phyloP scores from a whole-genome alignment of 306 rosid genomes.

The Vigna angularis region DNA sequence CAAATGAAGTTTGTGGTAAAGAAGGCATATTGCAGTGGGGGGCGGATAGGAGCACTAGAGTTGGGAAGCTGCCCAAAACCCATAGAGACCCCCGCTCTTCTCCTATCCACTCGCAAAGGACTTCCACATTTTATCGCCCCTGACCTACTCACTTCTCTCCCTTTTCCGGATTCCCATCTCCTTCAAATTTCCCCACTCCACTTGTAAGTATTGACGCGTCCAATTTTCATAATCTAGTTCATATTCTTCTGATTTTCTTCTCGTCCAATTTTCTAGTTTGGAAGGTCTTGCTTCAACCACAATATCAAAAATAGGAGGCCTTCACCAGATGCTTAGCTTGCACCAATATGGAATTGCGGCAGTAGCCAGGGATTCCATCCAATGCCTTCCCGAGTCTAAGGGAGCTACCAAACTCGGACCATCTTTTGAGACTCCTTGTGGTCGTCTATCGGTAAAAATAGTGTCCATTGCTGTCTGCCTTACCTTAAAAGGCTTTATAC shows the following conservation, averaged over 20 bases:
- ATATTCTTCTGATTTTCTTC: background rate
- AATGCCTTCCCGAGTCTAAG: constrained; percentile 72
- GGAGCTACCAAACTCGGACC: constrained; percentile 72
- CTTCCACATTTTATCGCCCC: constrained; percentile 79
- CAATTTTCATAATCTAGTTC: background rate
- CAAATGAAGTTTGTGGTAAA: constrained; percentile 74
- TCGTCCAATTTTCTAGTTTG: constrained; percentile 53
- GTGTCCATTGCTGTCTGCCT: constrained; percentile 31
- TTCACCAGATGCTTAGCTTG: constrained; percentile 71
- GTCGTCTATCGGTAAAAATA: constrained; percentile 76
- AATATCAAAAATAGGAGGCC: constrained; percentile 78
- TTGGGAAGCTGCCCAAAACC: constrained; percentile 58
- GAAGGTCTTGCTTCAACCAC: constrained; percentile 78
- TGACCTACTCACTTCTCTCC: constrained; percentile 88
- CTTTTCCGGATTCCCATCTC: constrained; percentile 85
- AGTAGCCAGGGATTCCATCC: constrained; percentile 78
- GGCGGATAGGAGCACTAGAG: constrained; percentile 69
- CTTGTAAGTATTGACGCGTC: constrained; percentile 74
- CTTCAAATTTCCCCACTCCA: constrained; percentile 86
- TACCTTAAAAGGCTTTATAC: constrained; percentile 7
- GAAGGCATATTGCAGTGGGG: constrained; percentile 75
- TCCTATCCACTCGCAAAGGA: constrained; percentile 86
- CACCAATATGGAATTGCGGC: constrained; percentile 68
- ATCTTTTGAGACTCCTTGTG: constrained; percentile 86
- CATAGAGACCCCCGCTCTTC: constrained; percentile 83